A percentile compares a stretch with the other conserved stretches of the same genome.
phyloP scores from a whole-genome alignment of 1,284 basidiomycete genomes.

The Boletellus deceptivus region DNA sequence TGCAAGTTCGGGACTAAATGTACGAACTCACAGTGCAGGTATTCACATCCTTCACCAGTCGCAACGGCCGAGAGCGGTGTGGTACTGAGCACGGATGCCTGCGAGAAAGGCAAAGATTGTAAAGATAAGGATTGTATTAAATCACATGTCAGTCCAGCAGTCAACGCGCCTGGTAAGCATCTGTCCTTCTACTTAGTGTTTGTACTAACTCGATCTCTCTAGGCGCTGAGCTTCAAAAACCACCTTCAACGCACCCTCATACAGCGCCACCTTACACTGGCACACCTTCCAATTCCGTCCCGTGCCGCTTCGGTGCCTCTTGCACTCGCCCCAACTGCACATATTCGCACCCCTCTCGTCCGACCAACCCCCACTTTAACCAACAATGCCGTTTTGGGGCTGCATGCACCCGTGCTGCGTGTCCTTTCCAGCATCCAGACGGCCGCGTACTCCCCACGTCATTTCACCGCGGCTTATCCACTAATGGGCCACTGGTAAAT shows the following conservation, averaged over 20 bases:
- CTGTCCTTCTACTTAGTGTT: background rate
- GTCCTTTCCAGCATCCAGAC: conserved; percentile 77
- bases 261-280: conserved; percentile 23
- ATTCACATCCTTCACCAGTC: conserved; percentile 88
- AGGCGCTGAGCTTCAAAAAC: conserved; percentile 45
- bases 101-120: conserved; percentile 82
- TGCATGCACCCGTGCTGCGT: conserved; percentile 73
- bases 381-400: conserved; percentile 73
- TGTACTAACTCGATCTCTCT: conserved; percentile 4
- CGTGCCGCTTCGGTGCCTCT: conserved; percentile 71
- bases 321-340: conserved; percentile 76
- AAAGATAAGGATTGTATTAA: conserved; percentile 89
- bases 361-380: conserved; percentile 37
- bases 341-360: conserved; percentile 63
- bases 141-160: conserved; percentile 84
- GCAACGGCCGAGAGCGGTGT: conserved; percentile 91
- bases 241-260: conserved; percentile 28
- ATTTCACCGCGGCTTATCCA: conserved; percentile 74
- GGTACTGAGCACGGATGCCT: conserved; percentile 87
- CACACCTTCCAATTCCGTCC: conserved; percentile 39
- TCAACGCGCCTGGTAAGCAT: conserved; percentile 56
- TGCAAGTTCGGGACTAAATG: conserved; percentile 92
- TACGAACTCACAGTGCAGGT: conserved; percentile 82
- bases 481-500: conserved; percentile 54
- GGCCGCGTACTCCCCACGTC: conserved; percentile 71